phyloP scores from a whole-genome alignment of 2,329 filamentous ascomycete species.

The Verticillium nonalfalfae region DNA sequence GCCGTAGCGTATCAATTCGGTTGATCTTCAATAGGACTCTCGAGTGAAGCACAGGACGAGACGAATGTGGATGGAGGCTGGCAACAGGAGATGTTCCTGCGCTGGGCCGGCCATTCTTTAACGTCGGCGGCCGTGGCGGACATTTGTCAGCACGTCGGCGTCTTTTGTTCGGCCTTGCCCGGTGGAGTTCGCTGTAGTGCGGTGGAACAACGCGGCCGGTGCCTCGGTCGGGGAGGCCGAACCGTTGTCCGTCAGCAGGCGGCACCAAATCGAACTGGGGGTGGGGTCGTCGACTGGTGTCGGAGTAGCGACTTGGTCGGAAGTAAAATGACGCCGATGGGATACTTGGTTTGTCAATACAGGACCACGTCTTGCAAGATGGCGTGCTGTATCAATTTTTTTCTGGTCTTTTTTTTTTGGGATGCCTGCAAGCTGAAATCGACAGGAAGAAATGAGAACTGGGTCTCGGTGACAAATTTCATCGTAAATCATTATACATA shows the following conservation, averaged over 20 bases:
- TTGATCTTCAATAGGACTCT: neutral
- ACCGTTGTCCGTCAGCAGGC: neutral
- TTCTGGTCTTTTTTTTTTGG: no score
- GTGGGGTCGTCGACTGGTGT: neutral
- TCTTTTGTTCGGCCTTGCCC: neutral
- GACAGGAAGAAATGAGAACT: no score
- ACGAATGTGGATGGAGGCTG: neutral
- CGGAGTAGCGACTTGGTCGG: neutral
- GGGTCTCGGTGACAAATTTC: neutral
- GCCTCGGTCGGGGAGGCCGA: neutral
- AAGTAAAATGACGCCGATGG: no score
- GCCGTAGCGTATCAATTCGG: no score
- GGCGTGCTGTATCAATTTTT: no score
- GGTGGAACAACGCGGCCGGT: neutral
- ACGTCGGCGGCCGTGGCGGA: constrained; percentile 1
- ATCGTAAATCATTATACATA: neutral
- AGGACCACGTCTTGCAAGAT: no score
- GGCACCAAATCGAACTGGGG: neutral
- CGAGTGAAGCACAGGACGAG: neutral
- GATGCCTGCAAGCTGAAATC: no score
- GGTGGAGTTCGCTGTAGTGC: neutral
- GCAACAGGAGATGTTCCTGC: neutral
- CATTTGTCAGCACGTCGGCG: constrained; percentile 1
- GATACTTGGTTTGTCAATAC: no score
- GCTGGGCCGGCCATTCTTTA: neutral